Conservation (phyloP, 441 rosid species). For the Pelargonium myrrhifolium region DNA sequence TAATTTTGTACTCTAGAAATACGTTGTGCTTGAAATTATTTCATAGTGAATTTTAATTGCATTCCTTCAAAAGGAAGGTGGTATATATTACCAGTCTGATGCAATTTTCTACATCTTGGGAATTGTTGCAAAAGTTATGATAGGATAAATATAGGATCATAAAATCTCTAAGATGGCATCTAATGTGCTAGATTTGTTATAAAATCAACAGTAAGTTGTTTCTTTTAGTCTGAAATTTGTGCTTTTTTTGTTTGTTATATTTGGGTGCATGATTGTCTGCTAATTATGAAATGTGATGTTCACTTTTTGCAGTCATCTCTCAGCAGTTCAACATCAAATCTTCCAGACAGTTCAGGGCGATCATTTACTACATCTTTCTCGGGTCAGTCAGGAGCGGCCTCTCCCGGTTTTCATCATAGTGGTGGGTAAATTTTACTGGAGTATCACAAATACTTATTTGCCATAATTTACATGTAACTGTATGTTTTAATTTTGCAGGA, state of each 20-base stretch:
- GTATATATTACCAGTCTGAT: too few relatives aligned
- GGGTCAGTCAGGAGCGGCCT: slow-evolving; percentile 79
- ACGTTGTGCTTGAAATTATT: too few relatives aligned
- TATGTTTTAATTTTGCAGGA: slow-evolving; percentile 36
- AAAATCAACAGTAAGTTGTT: background rate
- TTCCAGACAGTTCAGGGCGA: slow-evolving; percentile 71
- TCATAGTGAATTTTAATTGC: too few relatives aligned
- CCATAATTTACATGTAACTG: slow-evolving; percentile 16
- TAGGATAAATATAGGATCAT: too few relatives aligned
- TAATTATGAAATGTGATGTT: slow-evolving; percentile 13
- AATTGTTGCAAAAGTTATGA: too few relatives aligned
- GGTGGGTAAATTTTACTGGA: slow-evolving; percentile 39
- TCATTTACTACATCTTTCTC: slow-evolving; percentile 77
- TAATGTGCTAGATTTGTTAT: background rate
- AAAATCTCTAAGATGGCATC: too few relatives aligned
- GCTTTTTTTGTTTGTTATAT: background rate
- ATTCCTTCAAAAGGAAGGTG: too few relatives aligned
- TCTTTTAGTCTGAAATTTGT: background rate
- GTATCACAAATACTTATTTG: slow-evolving; percentile 7
- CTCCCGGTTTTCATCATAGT: slow-evolving; percentile 67
- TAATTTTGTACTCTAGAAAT: too few relatives aligned
- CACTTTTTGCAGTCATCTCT: slow-evolving; percentile 64
- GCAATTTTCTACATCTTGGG: too few relatives aligned
- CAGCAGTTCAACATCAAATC: slow-evolving; percentile 74
- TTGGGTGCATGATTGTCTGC: slow-evolving; percentile 5